A percentile compares a stretch with the other conserved stretches of the same genome.
These are phyloP conservation scores for Barnettozyma populi DNA, from an alignment of 805 yeast species.

Conservation along the genomic window DNA sequence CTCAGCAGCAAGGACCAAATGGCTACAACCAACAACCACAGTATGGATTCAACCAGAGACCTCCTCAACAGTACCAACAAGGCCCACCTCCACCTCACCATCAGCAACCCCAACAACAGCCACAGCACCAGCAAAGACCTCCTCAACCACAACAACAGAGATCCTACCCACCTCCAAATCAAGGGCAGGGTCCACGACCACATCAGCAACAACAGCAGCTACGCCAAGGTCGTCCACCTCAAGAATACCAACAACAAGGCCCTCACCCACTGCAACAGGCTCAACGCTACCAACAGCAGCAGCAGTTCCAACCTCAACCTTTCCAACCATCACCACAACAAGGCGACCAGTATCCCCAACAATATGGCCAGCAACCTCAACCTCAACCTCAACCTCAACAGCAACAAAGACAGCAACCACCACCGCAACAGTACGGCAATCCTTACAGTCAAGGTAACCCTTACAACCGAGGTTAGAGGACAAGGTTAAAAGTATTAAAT, in stretches of 20 bases:
- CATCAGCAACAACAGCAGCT: not conserved
- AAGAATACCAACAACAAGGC: not conserved
- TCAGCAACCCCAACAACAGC: conserved; percentile 8
- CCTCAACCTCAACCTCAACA: conserved; percentile 1
- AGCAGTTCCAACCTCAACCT: not conserved
- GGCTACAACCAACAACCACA: not conserved
- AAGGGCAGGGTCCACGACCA: conserved; percentile 7
- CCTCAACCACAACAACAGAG: conserved; percentile 2
- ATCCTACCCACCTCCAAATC: conserved; percentile 7
- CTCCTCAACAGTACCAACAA: conserved; percentile 9
- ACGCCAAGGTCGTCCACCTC: not conserved
- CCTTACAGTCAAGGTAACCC: conserved; percentile 10
- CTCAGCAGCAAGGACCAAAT: not conserved
- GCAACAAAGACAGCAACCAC: conserved; percentile 3
- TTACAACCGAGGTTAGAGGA: conserved; percentile 2
- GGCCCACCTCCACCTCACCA: conserved; percentile 10
- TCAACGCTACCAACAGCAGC: not conserved
- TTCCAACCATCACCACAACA: not conserved
- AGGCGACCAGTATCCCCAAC: not conserved
- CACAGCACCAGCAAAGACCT: conserved; percentile 3
- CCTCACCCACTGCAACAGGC: not conserved
- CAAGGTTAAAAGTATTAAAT: not conserved
- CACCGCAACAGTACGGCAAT: conserved; percentile 1
- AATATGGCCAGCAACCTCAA: conserved; percentile 1
- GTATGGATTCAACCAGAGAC: not conserved